Evolutionary conservation across 345 rosid genomes (phyloP), one percentile per base, ranked within the genome.

Genomic region (Gossypioides kirkii): DNA sequence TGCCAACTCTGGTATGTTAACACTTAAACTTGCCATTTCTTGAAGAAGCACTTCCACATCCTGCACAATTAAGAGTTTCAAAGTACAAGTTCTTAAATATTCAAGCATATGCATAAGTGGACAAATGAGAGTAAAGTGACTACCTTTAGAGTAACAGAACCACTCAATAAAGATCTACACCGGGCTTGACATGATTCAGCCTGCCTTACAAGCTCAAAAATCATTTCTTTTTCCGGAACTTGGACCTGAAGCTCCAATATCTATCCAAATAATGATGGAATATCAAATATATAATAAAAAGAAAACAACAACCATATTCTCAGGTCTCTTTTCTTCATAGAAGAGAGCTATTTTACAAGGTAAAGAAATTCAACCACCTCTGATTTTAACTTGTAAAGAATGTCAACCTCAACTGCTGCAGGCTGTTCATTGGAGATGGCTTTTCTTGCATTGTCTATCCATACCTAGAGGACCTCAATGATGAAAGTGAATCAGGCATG

Each of bases 171-270:
- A 45, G 87, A 85, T 41, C 41, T 75, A 79, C 97, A 92, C 65
- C 53, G 74, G 69, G 77, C 79, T 78, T 79, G 91, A 76, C 87
- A 89, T 61, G 78, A 76, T 85, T 92, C 93, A 8, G 90, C 88
- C 78, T 81, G 70, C 79, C 71, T 72, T 54, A 86, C 47, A 45
- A 92, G 74, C 79, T 86, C 84, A 72, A 84, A 80, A 72, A 94
- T 76, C 79, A 68, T 73, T 76, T 82, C 83, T 55, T 80, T 82
- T 83, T 90, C 94, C 42, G 93, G 89, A 75, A 86, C 84, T 76
- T 85, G 69, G 70, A 90, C 86, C 73, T 87, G 87, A 85, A 94
- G 95, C 85, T 90, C 90, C 73, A 75, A 49, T 58, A 89, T 83
- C 98, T 92, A 73, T 79, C 43, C 53, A 56, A 74, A 77, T 23